Base-by-base conservation (phyloP, 1,284 basidiomycete species). In the Rhodotorula sp. region DNA sequence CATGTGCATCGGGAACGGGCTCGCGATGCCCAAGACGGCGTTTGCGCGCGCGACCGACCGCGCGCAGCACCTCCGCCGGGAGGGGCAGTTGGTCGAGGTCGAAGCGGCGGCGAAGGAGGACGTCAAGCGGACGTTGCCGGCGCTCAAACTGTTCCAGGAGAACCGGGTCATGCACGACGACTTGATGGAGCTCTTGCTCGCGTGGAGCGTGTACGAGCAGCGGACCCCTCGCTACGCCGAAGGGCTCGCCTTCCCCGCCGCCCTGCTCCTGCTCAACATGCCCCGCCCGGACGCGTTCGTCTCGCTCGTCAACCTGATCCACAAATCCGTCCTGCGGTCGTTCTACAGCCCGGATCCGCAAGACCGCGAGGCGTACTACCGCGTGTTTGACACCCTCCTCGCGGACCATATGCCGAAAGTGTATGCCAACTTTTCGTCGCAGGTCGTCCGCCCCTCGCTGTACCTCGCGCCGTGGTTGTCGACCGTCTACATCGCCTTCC, bases 401-500 rank as follows among this genome's bases (percentile, higher is more conserved):
- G 92, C 93, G 34, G 93, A 97, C 80, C 88, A 90, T 58, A 95
- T 97, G 89, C 96, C 96, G 0, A 96, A 84, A 88, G 92, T 95
- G 77, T 78, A 86, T 77, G 39, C 56, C 34, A 67, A 81, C 62
- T 62, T 77, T 46, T 48, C 62, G 60, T 64, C 71, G 48, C 57
- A 60, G 64, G 72, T 92, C 74, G 87, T 93, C 77, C 89, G 91
- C 1, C 91, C 92, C 3, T 83, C 87, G 1, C 85, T 87, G 23
- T 93, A 93, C 82, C 84, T 93, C 23, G 87, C 85, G 59, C 80
- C 80, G 12, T 97, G 93, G 90, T 81, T 97, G 59, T 81, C 90
- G 60, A 88, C 92, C 0, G 81, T 95, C 26, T 93, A 95, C 80
- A 84, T 95, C 56, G 54, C 57, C 2, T 76, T 75, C 73, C 58